Conservation (phyloP, 257 asterid genomes). For the Gentiana straminea region DNA sequence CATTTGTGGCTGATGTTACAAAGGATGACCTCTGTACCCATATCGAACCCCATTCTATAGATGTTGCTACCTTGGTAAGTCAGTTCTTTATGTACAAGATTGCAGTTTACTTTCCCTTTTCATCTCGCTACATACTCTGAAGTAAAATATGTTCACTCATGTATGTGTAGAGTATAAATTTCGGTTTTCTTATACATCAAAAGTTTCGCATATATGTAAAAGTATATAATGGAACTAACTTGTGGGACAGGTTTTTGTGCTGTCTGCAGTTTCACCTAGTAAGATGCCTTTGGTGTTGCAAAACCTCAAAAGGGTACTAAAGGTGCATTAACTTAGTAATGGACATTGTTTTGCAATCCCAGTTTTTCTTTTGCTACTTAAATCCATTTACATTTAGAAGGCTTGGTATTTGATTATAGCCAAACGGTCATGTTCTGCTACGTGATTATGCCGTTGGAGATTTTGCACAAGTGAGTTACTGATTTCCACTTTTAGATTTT, state of each 20-base stretch:
- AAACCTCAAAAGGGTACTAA: conserved; percentile 58
- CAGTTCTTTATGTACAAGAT: neutral
- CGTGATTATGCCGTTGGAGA: conserved; percentile 81
- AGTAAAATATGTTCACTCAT: neutral
- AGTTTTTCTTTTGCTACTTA: conserved; percentile 3
- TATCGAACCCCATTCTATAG: conserved; percentile 55
- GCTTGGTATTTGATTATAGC: conserved; percentile 34
- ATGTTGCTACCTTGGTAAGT: conserved; percentile 67
- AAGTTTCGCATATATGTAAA: neutral
- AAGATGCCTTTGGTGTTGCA: conserved; percentile 57
- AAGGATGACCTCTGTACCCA: conserved; percentile 45
- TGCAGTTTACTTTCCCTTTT: neutral
- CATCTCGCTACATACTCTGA: neutral
- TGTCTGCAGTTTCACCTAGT: conserved; percentile 83
- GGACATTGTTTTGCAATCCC: conserved; percentile 3
- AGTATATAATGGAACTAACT: conserved; percentile 11
- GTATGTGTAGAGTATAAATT: neutral
- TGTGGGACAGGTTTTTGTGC: conserved; percentile 54
- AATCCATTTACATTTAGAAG: conserved; percentile 9
- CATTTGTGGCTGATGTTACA: conserved; percentile 58
- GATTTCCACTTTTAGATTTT: neutral
- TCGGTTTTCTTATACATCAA: neutral
- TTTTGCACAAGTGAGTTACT: conserved; percentile 51
- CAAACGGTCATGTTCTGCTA: conserved; percentile 62
- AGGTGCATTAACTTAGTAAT: conserved; percentile 27